phyloP scores from a whole-genome alignment of 1,139 yeast genomes.

The Wickerhamiella infanticola region DNA sequence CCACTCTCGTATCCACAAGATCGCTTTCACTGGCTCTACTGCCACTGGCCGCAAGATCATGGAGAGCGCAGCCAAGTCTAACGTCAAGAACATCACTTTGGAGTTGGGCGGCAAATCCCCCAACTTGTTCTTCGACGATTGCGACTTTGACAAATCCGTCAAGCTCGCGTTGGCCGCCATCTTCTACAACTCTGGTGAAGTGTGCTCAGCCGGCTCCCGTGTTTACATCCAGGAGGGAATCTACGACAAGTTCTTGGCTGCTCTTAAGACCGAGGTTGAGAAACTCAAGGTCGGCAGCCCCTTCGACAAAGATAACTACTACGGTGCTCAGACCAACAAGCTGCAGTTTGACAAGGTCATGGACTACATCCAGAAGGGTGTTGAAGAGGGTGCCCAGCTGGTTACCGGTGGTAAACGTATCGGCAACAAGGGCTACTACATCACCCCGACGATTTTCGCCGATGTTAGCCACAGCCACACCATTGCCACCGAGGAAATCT shows the following conservation, averaged over 20 bases:
- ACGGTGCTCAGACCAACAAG: slow-evolving; percentile 74
- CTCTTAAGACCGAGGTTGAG: slow-evolving; percentile 34
- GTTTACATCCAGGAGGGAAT: slow-evolving; percentile 60
- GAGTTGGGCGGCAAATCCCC: slow-evolving; percentile 86
- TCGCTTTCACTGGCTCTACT: slow-evolving; percentile 76
- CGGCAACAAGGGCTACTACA: slow-evolving; percentile 48
- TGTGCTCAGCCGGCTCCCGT: slow-evolving; percentile 80
- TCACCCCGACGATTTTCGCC: slow-evolving; percentile 64
- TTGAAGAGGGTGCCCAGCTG: slow-evolving; percentile 56
- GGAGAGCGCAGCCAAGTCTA: slow-evolving; percentile 46
- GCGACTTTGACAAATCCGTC: slow-evolving; percentile 48
- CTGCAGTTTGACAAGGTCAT: slow-evolving; percentile 60
- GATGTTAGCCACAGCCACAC: slow-evolving; percentile 50
- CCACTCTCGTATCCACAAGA: slow-evolving; percentile 54
- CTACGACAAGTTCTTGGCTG: slow-evolving; percentile 49
- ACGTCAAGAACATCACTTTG: slow-evolving; percentile 45
- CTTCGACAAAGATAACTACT: slow-evolving; percentile 51
- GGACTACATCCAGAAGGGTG: slow-evolving; percentile 54
- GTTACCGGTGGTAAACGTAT: slow-evolving; percentile 63
- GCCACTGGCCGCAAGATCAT: slow-evolving; percentile 56
- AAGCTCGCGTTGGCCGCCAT: slow-evolving; percentile 45
- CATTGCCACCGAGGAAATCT: slow-evolving; percentile 66
- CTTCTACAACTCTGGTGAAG: slow-evolving; percentile 76
- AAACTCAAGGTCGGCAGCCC: slow-evolving; percentile 46
- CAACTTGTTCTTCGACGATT: slow-evolving; percentile 61